Evolutionary conservation across 2,329 filamentous ascomycete species (phyloP).

Genomic region (Aureobasidium sp.): DNA sequence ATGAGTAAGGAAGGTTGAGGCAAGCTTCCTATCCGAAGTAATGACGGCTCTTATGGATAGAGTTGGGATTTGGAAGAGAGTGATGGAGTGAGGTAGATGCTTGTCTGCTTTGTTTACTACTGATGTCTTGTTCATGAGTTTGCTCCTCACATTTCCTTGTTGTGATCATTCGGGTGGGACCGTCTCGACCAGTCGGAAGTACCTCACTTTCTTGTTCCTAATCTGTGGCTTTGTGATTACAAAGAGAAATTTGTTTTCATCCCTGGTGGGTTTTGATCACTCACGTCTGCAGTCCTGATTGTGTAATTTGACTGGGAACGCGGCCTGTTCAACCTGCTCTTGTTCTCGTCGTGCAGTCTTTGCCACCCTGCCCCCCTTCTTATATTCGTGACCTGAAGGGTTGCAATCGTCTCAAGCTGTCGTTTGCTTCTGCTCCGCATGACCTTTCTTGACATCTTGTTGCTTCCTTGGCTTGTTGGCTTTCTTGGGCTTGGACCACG

Average conservation of each 20-base stretch:
- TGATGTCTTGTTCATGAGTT: no score
- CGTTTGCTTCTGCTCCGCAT: background rate
- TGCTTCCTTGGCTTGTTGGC: slow-evolving; percentile 23
- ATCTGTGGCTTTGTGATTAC: no score
- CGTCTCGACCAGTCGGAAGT: no score
- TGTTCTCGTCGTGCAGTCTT: slow-evolving; percentile 73
- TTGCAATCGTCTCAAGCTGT: slow-evolving; percentile 35
- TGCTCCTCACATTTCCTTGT: no score
- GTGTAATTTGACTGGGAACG: slow-evolving; percentile 9
- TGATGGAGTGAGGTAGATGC: background rate
- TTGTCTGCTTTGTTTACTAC: background rate
- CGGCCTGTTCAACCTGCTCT: slow-evolving; percentile 22
- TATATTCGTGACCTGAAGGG: slow-evolving; percentile 54
- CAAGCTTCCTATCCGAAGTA: background rate
- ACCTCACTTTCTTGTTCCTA: no score
- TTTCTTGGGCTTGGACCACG: slow-evolving; percentile 34
- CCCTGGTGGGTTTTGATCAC: background rate
- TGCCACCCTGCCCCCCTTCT: slow-evolving; percentile 81
- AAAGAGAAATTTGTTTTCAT: background rate
- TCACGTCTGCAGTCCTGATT: background rate
- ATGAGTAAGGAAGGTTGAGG: background rate
- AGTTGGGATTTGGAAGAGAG: background rate
- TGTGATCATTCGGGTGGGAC: no score
- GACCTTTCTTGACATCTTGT: background rate
- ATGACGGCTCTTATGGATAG: no score